phyloP scores from a whole-genome alignment of 169 alveolate genomes.

The Amoebophrya sp. region DNA sequence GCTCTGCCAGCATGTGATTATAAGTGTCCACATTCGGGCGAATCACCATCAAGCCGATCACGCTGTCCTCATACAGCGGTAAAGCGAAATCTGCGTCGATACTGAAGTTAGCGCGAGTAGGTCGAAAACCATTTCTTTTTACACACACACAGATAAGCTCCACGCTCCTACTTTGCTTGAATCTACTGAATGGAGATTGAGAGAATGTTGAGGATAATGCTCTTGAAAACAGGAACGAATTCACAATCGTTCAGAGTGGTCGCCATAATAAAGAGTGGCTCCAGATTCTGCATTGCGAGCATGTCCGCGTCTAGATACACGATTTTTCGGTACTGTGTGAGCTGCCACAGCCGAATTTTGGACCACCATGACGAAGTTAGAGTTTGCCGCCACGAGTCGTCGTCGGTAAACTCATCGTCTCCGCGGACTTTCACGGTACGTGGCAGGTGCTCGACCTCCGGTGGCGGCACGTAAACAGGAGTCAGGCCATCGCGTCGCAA shows the following conservation, averaged over 20 bases:
- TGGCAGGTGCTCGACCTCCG: background rate
- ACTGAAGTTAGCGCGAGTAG: no score
- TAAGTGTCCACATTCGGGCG: background rate
- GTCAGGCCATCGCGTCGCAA: background rate
- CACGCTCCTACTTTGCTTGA: no score
- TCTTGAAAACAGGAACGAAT: no score
- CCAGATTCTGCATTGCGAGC: background rate
- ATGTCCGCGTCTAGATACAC: slow-evolving; percentile 6
- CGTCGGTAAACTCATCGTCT: background rate
- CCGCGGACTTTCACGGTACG: background rate
- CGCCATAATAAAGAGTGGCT: background rate
- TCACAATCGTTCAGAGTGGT: no score
- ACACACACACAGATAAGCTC: no score
- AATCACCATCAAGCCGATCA: background rate
- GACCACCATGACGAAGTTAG: background rate
- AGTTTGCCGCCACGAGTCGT: background rate
- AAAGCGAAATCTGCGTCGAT: slow-evolving; percentile 2
- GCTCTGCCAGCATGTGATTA: background rate
- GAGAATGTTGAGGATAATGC: no score
- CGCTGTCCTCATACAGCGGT: slow-evolving; percentile 15
- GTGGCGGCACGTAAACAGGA: background rate
- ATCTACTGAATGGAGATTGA: no score
- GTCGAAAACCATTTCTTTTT: no score
- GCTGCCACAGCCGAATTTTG: background rate
- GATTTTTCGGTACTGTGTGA: background rate